These are phyloP conservation scores for Cladophialophora yegresii DNA, from an alignment of 2,329 filamentous ascomycete genomes.

Conservation along the genomic window DNA sequence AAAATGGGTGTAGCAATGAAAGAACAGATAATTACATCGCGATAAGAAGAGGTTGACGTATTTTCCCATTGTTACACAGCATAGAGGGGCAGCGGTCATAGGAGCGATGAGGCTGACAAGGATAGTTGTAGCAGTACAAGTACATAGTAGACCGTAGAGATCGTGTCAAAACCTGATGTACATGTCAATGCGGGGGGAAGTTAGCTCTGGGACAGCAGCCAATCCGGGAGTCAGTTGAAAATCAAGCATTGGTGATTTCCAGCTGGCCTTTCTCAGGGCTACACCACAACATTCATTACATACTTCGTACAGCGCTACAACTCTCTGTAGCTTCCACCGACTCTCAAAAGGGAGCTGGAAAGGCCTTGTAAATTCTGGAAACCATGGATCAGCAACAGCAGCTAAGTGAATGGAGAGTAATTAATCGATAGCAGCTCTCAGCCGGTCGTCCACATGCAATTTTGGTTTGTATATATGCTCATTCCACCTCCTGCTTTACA, in stretches of 20 bases:
- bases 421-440: neutral
- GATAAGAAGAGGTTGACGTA: neutral
- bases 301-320: neutral
- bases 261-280: neutral
- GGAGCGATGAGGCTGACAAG: neutral
- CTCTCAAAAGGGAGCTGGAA: neutral
- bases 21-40: neutral
- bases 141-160: neutral
- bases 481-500: too few species aligned
- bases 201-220: neutral
- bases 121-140: neutral
- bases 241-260: neutral
- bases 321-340: neutral
- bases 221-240: neutral
- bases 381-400: neutral
- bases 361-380: neutral
- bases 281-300: neutral
- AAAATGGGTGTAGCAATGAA: neutral
- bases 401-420: neutral
- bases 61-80: neutral
- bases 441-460: neutral
- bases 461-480: too few species aligned
- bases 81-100: neutral
- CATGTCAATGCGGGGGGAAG: neutral
- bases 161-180: neutral